phyloP scores from a whole-genome alignment of 805 yeast genomes.

The Blastobotrys robertii region DNA sequence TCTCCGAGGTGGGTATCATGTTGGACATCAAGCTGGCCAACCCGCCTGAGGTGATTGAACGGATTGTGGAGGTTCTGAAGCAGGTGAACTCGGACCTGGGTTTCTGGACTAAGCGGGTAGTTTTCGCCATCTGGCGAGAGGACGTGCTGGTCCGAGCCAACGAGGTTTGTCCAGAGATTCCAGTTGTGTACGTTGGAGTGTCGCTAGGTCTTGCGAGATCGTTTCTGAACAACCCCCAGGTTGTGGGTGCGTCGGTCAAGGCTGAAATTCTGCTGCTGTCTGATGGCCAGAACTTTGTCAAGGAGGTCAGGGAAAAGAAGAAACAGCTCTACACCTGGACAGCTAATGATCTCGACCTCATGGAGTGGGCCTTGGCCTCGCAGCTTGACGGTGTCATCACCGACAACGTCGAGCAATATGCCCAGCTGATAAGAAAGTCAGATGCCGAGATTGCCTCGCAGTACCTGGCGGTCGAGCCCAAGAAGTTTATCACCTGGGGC shows the following conservation, averaged over 20 bases:
- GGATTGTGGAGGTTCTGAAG: constrained; percentile 30
- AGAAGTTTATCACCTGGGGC: too few relatives aligned
- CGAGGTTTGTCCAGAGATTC: constrained; percentile 28
- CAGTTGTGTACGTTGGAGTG: constrained; percentile 31
- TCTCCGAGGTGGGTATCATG: constrained; percentile 31
- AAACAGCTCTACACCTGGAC: constrained; percentile 45
- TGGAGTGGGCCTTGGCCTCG: constrained; percentile 30
- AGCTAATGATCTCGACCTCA: constrained; percentile 31
- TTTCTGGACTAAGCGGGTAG: constrained; percentile 38
- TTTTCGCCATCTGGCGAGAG: constrained; percentile 45
- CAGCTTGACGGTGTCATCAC: constrained; percentile 35
- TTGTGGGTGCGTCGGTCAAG: constrained; percentile 47
- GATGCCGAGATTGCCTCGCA: too few relatives aligned
- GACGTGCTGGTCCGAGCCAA: constrained; percentile 37
- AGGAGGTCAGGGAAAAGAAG: constrained; percentile 24
- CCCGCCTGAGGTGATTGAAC: constrained; percentile 33
- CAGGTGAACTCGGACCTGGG: constrained; percentile 30
- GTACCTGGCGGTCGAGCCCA: too few relatives aligned
- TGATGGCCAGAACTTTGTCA: constrained; percentile 29
- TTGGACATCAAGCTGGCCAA: constrained; percentile 44
- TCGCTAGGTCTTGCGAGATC: constrained; percentile 26
- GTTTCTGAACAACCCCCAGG: constrained; percentile 37
- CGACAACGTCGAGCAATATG: constrained; percentile 23
- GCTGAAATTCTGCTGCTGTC: constrained; percentile 35
- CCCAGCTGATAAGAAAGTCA: constrained; percentile 4